Conservation (phyloP, 2,329 filamentous ascomycete species). For the Orbilia brochopaga region DNA sequence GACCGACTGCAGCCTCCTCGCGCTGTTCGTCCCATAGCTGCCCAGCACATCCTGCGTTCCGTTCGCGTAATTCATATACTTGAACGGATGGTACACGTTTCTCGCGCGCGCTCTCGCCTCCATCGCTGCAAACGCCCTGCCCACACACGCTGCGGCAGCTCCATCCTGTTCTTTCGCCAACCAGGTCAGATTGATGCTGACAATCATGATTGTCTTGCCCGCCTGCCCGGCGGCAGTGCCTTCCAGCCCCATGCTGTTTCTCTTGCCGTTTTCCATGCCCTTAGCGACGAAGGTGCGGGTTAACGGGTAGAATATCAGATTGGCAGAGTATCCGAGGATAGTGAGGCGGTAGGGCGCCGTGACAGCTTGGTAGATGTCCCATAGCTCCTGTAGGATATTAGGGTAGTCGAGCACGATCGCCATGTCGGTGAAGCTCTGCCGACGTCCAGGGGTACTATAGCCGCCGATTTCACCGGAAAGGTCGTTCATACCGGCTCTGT, state of each 20-base stretch:
- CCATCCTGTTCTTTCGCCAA: conserved; percentile 9
- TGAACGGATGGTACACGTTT: conserved; percentile 26
- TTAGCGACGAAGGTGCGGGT: conserved; percentile 25
- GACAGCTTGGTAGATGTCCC: conserved; percentile 16
- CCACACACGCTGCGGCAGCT: conserved; percentile 21
- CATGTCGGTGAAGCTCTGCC: conserved; percentile 45
- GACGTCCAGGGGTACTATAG: conserved; percentile 22
- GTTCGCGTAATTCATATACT: conserved; percentile 48
- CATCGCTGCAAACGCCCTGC: conserved; percentile 16
- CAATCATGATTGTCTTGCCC: conserved; percentile 42
- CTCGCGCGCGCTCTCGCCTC: conserved; percentile 11
- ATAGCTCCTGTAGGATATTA: conserved; percentile 20
- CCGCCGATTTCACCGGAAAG: conserved; percentile 33
- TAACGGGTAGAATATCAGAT: conserved; percentile 33
- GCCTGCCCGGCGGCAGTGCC: conserved; percentile 20
- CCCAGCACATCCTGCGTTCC: conserved; percentile 43
- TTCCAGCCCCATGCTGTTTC: conserved; percentile 46
- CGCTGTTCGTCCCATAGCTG: conserved; percentile 29
- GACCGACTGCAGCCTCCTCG: conserved; percentile 16
- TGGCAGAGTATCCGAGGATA: conserved; percentile 26
- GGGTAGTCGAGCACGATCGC: conserved; percentile 27
- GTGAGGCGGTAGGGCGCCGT: conserved; percentile 8
- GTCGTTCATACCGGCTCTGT: conserved; percentile 23
- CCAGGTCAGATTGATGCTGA: conserved; percentile 44
- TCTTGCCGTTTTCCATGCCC: conserved; percentile 26